Base-by-base conservation (phyloP, 2,329 filamentous ascomycete species). In the Claviceps spartinae region DNA sequence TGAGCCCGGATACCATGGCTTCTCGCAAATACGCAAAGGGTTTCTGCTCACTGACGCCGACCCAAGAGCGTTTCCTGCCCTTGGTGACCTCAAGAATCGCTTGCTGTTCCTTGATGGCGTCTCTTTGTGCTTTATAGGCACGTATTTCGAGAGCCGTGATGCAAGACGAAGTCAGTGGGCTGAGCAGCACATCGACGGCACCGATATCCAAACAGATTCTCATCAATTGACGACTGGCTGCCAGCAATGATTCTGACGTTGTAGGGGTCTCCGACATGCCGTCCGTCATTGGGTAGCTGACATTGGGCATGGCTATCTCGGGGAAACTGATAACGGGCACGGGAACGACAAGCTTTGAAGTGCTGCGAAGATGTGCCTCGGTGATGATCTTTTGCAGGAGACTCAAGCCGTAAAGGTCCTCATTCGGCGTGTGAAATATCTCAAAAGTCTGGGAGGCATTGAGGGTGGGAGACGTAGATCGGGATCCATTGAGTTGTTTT, bases 21-120 rank as follows among this genome's bases (percentile, higher is more conserved):
- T 96, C 90, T 54, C 90, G 78, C 51, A 96, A 71, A 68, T 95
- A 95, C 16, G 88, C 83, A 69, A 89, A 95, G 1, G 89, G 88
- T 64, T 90, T 85, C 59, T 88, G 80, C 58, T 91, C 86, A 61
- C 87, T 81, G 11, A 94, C 78, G 26, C 90, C 89, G 43, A 95
- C 88, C 90, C 90, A 95, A 0, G 90, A 95, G 50, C 88, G 80
- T 67, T 94, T 94, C 52, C 89, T 79, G 45, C 83, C 82, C 58
- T 84, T 82, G 62, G 84, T 85, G 54, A 85, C 74, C 54, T 86
- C 84, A 52, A 89, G 64, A 55, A 89, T 77, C 18, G 82, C 79
- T 54, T 84, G 77, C 62, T 88, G 83, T 61, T 90, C 85, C 61
- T 79, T 82, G 37, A 79, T 75, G 22, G 86, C 84, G 60, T 89